Evolutionary conservation across 169 alveolate species (phyloP).

Genomic region (Blepharisma undulans): DNA sequence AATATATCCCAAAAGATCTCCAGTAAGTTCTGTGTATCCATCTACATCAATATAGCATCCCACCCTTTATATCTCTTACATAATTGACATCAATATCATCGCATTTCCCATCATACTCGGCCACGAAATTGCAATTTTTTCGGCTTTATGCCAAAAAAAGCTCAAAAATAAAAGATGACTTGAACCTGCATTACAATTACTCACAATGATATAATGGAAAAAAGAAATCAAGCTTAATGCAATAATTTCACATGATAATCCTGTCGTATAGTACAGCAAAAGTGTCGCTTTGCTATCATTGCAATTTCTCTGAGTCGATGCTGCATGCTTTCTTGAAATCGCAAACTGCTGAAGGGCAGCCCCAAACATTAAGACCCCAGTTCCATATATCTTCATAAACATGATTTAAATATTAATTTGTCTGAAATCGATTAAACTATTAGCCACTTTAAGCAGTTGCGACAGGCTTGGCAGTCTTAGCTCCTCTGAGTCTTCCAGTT

Average conservation of each 20-base stretch:
- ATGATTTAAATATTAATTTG: background rate
- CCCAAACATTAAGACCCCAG: background rate
- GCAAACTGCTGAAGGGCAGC: constrained; percentile 11
- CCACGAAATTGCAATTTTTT: background rate
- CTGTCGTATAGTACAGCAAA: constrained; percentile 21
- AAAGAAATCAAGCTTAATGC: background rate
- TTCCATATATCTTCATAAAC: background rate
- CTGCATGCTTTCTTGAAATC: background rate
- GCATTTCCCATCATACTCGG: background rate
- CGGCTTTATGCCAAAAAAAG: background rate
- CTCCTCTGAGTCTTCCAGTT: constrained; percentile 98
- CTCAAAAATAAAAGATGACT: constrained; percentile 3
- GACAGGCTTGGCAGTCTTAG: background rate
- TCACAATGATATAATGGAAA: background rate
- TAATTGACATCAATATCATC: background rate
- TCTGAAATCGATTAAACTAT: background rate
- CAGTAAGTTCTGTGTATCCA: background rate
- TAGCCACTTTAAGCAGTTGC: background rate
- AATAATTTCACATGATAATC: background rate
- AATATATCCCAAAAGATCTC: background rate
- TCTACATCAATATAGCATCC: background rate
- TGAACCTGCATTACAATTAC: background rate
- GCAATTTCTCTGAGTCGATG: background rate
- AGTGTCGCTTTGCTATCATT: constrained; percentile 1
- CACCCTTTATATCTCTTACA: background rate